phyloP scores from a whole-genome alignment of 2,329 filamentous ascomycete species.

The Beauveria caledonica region DNA sequence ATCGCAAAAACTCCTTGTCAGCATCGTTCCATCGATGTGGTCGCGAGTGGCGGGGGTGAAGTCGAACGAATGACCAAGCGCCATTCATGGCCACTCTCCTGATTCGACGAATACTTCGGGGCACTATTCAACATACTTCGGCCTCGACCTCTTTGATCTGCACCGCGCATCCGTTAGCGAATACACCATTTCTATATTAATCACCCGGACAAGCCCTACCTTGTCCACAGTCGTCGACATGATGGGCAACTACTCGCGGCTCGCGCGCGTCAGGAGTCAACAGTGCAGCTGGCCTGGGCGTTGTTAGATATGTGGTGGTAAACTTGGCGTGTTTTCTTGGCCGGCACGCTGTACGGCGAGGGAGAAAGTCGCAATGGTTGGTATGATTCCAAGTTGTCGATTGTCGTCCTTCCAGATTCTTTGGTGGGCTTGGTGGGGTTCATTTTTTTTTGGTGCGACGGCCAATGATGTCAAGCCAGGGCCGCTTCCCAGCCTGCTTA shows the following conservation, averaged over 20 bases:
- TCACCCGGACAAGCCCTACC: constrained; percentile 40
- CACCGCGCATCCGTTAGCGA: constrained; percentile 19
- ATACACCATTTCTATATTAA: background rate
- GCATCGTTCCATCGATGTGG: background rate
- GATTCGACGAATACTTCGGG: constrained; percentile 1
- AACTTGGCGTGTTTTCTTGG: background rate
- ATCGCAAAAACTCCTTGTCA: constrained; percentile 13
- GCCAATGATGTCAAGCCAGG: constrained; percentile 26
- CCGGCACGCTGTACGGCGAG: background rate
- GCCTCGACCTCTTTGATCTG: constrained; percentile 95
- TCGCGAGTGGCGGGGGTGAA: background rate
- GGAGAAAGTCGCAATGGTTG: background rate
- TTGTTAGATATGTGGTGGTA: background rate
- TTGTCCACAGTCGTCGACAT: constrained; percentile 99
- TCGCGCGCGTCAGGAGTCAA: background rate
- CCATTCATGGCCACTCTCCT: background rate
- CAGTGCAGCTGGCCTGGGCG: background rate
- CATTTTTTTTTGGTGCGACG: constrained; percentile 24
- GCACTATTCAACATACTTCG: constrained; percentile 55
- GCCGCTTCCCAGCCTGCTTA: background rate
- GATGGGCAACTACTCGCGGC: constrained; percentile 30
- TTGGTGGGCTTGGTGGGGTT: constrained; percentile 30
- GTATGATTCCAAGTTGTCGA: background rate
- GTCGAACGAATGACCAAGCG: background rate
- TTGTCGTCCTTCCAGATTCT: constrained; percentile 6